Conservation (phyloP, 768 basidiomycete genomes). For the Dacryopinax primogenitus region DNA sequence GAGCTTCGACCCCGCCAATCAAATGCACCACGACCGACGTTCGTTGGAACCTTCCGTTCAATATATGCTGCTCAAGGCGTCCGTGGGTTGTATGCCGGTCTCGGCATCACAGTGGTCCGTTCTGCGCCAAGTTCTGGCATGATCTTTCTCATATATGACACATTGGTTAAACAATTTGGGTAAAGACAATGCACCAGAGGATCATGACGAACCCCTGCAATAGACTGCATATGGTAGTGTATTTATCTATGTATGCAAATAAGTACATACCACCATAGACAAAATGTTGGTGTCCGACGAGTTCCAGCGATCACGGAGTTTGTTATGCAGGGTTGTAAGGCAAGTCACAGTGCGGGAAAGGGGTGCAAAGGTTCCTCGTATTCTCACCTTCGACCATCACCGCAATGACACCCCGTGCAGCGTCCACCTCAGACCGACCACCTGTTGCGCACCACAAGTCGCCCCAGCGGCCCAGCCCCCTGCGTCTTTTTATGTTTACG, state of each 20-base stretch:
- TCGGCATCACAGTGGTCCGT: slow-evolving; percentile 76
- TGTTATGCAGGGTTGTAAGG: too few relatives aligned
- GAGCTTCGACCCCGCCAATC: slow-evolving; percentile 52
- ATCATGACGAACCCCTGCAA: too few relatives aligned
- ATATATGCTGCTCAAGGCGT: slow-evolving; percentile 69
- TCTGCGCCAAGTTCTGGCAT: slow-evolving; percentile 82
- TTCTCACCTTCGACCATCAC: background rate
- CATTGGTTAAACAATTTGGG: slow-evolving; percentile 45
- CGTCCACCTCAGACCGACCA: background rate
- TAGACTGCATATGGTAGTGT: too few relatives aligned
- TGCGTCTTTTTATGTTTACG: background rate
- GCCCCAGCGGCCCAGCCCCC: background rate
- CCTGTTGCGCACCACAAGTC: background rate
- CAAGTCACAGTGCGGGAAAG: too few relatives aligned
- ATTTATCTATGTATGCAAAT: too few relatives aligned
- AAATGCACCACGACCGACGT: slow-evolving; percentile 31
- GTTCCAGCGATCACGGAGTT: too few relatives aligned
- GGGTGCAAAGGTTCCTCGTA: background rate
- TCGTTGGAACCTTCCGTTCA: slow-evolving; percentile 45
- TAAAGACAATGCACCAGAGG: slow-evolving; percentile 13
- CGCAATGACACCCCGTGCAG: background rate
- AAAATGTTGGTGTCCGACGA: too few relatives aligned
- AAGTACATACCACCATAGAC: too few relatives aligned
- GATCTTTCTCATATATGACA: slow-evolving; percentile 87
- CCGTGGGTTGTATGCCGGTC: slow-evolving; percentile 79